Evolutionary conservation across 2,329 filamentous ascomycete species (phyloP).

Genomic region (Dactylella cylindrospora): DNA sequence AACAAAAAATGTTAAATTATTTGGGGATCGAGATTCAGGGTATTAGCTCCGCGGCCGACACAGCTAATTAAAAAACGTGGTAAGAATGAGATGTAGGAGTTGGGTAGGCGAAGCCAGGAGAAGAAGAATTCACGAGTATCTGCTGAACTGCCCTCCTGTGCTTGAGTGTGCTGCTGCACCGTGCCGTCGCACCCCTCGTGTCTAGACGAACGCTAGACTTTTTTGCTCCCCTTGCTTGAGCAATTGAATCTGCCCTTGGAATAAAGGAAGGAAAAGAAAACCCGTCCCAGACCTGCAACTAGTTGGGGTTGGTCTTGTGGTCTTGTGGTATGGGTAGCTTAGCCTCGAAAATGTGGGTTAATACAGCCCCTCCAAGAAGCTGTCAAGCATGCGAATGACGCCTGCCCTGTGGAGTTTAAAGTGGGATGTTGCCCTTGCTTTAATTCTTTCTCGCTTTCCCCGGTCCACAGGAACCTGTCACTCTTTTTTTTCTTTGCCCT

Average conservation of each 20-base stretch:
- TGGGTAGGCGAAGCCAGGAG: conserved; percentile 31
- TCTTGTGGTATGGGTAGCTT: conserved; percentile 34
- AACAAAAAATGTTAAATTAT: too few species aligned
- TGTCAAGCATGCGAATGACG: conserved; percentile 41
- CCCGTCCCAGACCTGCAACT: too few species aligned
- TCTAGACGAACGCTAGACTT: conserved; percentile 11
- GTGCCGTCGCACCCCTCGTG: conserved; percentile 24
- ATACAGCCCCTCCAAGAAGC: too few species aligned
- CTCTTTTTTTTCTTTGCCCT: conserved; percentile 17
- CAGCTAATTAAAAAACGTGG: conserved; percentile 41
- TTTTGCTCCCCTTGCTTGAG: conserved; percentile 27
- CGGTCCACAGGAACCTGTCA: conserved; percentile 30
- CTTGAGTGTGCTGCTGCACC: conserved; percentile 36
- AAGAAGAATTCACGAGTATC: conserved; percentile 28
- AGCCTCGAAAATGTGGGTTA: conserved; percentile 27
- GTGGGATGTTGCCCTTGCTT: conserved; percentile 26
- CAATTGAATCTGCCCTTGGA: conserved; percentile 33
- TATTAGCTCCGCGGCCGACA: too few species aligned
- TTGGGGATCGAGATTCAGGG: too few species aligned
- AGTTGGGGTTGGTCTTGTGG: too few species aligned
- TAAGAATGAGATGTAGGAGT: conserved; percentile 16
- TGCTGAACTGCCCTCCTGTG: conserved; percentile 9
- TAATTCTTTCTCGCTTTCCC: conserved; percentile 31
- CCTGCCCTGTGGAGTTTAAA: conserved; percentile 36
- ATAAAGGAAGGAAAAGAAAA: too few species aligned